These are phyloP conservation scores for Sporisorium scitamineum DNA, from an alignment of 1,284 basidiomycete species.

Conservation along the genomic window DNA sequence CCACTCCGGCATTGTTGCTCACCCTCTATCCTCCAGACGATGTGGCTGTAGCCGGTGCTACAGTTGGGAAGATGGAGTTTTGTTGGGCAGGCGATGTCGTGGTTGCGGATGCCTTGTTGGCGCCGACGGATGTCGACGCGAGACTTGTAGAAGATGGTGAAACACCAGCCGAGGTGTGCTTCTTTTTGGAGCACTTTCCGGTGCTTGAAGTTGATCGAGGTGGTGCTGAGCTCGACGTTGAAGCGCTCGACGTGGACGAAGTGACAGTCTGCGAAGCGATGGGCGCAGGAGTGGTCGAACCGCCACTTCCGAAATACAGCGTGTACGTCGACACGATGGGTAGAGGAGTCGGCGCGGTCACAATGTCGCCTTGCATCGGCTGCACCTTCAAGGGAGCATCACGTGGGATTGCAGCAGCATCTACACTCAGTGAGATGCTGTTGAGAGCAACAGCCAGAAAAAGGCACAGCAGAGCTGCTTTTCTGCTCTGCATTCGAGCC, in stretches of 20 bases:
- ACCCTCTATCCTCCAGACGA: not conserved
- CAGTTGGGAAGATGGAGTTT: slow-evolving; percentile 18
- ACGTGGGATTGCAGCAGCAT: slow-evolving; percentile 26
- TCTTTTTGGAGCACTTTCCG: slow-evolving; percentile 16
- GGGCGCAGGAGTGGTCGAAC: slow-evolving; percentile 12
- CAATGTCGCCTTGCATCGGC: not conserved
- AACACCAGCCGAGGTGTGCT: slow-evolving; percentile 5
- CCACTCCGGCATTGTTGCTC: not conserved
- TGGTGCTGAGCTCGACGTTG: not conserved
- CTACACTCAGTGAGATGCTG: not conserved
- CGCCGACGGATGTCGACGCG: slow-evolving; percentile 21
- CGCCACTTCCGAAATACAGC: slow-evolving; percentile 26
- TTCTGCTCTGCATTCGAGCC: not conserved
- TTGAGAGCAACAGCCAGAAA: slow-evolving; percentile 2
- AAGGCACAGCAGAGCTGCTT: slow-evolving; percentile 10
- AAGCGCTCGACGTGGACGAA: not conserved
- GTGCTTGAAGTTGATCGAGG: slow-evolving; percentile 10
- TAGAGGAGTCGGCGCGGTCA: slow-evolving; percentile 6
- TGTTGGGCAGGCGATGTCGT: slow-evolving; percentile 14
- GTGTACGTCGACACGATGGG: slow-evolving; percentile 33
- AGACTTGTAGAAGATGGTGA: not conserved
- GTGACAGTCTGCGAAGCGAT: slow-evolving; percentile 1
- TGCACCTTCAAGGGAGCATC: slow-evolving; percentile 7
- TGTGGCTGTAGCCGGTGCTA: slow-evolving; percentile 6
- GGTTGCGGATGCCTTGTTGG: not conserved